Percentiles rank a stretch among this genome's conserved stretches.
Conservation (phyloP, 2,329 filamentous ascomycete genomes). For the Penicillium sp. region DNA sequence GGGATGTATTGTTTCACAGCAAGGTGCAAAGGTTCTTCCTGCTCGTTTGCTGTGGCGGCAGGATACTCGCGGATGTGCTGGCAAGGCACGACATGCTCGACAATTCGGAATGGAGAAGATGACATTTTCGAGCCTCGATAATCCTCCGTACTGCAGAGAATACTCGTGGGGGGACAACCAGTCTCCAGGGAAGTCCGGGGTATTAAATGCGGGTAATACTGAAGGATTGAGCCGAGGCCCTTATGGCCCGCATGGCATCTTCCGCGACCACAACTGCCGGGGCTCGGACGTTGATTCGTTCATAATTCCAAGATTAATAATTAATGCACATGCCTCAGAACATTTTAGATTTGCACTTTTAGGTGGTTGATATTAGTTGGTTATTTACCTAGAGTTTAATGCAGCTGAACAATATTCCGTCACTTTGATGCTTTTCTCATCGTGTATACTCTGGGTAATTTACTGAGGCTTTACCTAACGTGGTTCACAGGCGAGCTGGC, state of each 20-base stretch:
- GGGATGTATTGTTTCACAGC: conserved; percentile 89
- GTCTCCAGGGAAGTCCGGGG: conserved; percentile 8
- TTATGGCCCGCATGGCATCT: conserved; percentile 7
- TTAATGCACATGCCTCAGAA: background rate
- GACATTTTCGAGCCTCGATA: conserved; percentile 4
- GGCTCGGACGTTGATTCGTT: background rate
- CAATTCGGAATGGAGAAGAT: conserved; percentile 62
- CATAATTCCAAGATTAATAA: background rate
- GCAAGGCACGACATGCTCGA: conserved; percentile 72
- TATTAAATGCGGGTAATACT: conserved; percentile 10
- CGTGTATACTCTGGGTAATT: too few species aligned
- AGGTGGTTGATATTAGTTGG: background rate
- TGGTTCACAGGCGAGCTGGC: too few species aligned
- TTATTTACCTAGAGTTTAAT: background rate
- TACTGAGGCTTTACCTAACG: too few species aligned
- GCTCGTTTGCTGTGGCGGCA: conserved; percentile 68
- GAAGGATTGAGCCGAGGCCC: conserved; percentile 15
- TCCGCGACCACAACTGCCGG: conserved; percentile 16
- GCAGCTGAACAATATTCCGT: too few species aligned
- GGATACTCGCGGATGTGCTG: conserved; percentile 84
- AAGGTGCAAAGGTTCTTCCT: conserved; percentile 74
- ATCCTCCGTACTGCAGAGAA: background rate
- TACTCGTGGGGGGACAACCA: background rate
- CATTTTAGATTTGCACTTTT: background rate
- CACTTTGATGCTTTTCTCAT: too few species aligned